Conservation (phyloP, 2,329 filamentous ascomycete genomes). For the Penicillium sp. region DNA sequence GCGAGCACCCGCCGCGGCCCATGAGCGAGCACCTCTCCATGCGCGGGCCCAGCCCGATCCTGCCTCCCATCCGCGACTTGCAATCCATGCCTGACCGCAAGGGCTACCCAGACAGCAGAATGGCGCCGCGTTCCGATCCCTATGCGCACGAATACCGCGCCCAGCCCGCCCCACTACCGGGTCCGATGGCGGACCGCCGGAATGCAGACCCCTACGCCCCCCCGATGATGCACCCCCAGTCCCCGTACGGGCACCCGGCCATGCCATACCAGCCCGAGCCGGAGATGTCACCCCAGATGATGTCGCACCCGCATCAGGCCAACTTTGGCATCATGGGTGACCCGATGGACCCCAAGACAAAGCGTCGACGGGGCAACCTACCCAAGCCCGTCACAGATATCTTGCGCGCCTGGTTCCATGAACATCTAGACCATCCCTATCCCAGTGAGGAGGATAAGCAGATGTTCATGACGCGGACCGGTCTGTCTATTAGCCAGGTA, state of each 20-base stretch:
- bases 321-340: conserved; percentile 42
- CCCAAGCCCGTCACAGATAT: conserved; percentile 87
- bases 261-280: conserved; percentile 32
- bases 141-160: conserved; percentile 28
- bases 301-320: conserved; percentile 32
- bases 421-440: conserved; percentile 77
- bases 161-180: conserved; percentile 16
- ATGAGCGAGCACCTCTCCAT: conserved; percentile 25
- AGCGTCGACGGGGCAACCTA: conserved; percentile 72
- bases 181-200: conserved; percentile 26
- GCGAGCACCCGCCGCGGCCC: conserved; percentile 17
- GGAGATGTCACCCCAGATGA: conserved; percentile 31
- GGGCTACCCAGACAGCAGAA: conserved; percentile 28
- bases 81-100: conserved; percentile 33
- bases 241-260: conserved; percentile 28
- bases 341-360: conserved; percentile 41
- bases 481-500: conserved; percentile 68
- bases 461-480: conserved; percentile 71
- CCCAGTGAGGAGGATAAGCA: conserved; percentile 87
- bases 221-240: conserved; percentile 28
- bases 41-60: conserved; percentile 36
- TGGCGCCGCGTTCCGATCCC: conserved; percentile 28
- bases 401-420: conserved; percentile 73
- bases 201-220: conserved; percentile 24
- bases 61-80: conserved; percentile 39